Percentiles rank a stretch among this genome's conserved stretches.
Evolutionary conservation across 2,329 filamentous ascomycete species (phyloP).

Genomic region (Fonsecaea multimorphosa): DNA sequence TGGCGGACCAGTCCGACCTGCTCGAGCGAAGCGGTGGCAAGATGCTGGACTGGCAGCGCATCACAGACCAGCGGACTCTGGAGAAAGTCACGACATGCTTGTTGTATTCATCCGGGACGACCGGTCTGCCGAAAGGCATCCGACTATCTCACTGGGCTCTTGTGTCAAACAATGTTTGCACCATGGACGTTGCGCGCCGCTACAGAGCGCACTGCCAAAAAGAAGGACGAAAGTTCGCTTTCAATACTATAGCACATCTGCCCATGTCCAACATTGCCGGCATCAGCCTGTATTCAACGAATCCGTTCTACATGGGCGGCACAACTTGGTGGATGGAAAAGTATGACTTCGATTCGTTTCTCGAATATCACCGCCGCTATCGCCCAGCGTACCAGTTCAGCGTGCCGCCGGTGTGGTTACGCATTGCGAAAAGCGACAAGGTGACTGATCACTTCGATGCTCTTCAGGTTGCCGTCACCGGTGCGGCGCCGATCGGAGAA

Average conservation of each 20-base stretch:
- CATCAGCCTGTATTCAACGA: not conserved
- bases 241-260: not conserved
- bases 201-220: not conserved
- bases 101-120: not conserved
- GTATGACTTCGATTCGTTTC: not conserved
- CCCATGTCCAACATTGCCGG: constrained; percentile 1
- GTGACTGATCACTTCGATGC: not conserved
- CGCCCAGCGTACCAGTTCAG: not conserved
- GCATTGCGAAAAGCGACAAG: not conserved
- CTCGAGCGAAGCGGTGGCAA: not conserved
- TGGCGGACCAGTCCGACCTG: not conserved
- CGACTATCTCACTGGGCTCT: not conserved
- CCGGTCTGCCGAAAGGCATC: not conserved
- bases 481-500: not conserved
- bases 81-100: not conserved
- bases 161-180: not conserved
- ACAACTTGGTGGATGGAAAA: constrained; percentile 1
- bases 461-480: not conserved
- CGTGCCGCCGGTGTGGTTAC: not conserved
- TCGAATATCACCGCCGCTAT: not conserved
- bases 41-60: not conserved
- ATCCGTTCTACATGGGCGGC: constrained; percentile 4
- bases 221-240: not conserved
- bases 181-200: not conserved
- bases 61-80: not conserved